A percentile compares a stretch with the other conserved stretches of the same genome.
phyloP scores from a whole-genome alignment of 176 grass and related monocot species.

The Avena atlantica region DNA sequence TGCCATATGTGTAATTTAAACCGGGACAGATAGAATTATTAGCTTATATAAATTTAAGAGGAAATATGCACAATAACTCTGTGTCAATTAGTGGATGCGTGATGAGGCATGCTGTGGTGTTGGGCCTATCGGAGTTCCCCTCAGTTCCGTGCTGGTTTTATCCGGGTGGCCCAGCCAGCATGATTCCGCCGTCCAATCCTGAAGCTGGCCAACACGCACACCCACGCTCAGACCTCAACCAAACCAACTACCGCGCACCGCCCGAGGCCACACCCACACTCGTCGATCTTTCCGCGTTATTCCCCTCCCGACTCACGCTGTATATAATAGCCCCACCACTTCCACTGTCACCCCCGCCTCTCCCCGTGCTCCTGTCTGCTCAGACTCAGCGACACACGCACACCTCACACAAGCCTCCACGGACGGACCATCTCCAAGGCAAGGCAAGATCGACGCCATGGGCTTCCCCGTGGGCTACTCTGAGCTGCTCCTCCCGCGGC shows the following conservation, averaged over 20 bases:
- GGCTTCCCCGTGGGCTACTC: conserved; percentile 88
- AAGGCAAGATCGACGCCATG: conserved; percentile 64
- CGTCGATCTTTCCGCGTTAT: conserved; percentile 65
- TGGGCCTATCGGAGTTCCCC: neutral
- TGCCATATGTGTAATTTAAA: no score
- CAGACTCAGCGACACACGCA: neutral
- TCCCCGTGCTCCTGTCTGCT: neutral
- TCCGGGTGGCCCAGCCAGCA: neutral
- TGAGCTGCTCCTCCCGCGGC: conserved; percentile 69
- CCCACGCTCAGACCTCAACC: neutral
- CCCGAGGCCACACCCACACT: conserved; percentile 20
- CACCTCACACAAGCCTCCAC: neutral
- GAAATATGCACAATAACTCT: no score
- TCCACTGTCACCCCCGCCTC: neutral
- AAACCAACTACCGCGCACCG: neutral
- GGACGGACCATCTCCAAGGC: neutral
- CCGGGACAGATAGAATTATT: no score
- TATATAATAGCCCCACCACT: conserved; percentile 35
- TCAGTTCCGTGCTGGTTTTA: neutral
- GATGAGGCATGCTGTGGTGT: no score
- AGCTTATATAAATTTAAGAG: no score
- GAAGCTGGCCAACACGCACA: neutral
- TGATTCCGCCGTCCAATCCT: conserved; percentile 45
- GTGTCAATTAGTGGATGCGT: no score
- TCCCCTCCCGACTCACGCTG: conserved; percentile 29